Percentiles rank a stretch among this genome's conserved stretches.
These are phyloP conservation scores for Terfezia claveryi DNA, from an alignment of 495 filamentous ascomycete genomes.

Conservation along the genomic window DNA sequence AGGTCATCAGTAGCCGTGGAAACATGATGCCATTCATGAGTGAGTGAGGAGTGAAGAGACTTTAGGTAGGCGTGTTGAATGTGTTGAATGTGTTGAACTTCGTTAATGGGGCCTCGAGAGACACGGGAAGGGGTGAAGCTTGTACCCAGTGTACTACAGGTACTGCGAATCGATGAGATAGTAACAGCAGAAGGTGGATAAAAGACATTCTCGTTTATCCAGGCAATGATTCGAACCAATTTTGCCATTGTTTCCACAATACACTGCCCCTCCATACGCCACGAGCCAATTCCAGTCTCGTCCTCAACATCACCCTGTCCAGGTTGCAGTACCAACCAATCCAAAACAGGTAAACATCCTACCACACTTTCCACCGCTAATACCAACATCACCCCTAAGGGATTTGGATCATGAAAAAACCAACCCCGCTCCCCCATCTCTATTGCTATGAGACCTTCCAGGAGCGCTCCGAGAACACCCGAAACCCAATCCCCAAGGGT, in stretches of 20 bases:
- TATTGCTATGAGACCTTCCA: no score
- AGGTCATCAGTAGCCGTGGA: no score
- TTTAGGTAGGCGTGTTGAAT: no score
- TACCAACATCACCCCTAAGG: background rate
- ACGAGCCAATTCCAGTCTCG: background rate
- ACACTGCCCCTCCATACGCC: background rate
- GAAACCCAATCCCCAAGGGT: background rate
- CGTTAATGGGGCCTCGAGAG: no score
- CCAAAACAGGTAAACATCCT: background rate
- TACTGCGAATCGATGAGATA: background rate
- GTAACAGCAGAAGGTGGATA: background rate
- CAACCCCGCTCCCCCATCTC: background rate
- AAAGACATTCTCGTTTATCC: background rate
- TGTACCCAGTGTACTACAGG: background rate
- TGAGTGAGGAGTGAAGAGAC: background rate
- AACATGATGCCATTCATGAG: background rate
- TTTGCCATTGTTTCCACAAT: background rate
- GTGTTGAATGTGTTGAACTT: no score
- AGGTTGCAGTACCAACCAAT: background rate
- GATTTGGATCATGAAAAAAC: background rate
- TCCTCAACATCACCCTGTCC: background rate
- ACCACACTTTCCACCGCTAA: background rate
- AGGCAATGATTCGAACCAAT: background rate
- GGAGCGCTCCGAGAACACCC: background rate
- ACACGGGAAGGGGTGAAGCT: no score